Evolutionary conservation across 768 basidiomycete species (phyloP).

Genomic region (Russula sp.): DNA sequence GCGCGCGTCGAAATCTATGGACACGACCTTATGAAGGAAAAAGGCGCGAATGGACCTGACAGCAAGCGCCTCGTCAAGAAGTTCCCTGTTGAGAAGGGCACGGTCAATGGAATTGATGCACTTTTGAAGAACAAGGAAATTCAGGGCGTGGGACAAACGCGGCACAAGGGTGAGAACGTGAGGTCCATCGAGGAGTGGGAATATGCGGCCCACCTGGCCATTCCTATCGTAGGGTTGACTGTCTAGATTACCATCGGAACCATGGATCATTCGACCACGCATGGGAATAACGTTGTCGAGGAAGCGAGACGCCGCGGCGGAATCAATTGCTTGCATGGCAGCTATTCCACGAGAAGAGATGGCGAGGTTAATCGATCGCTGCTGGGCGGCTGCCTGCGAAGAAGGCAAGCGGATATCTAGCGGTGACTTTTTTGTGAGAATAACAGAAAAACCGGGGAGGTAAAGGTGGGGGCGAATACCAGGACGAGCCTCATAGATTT

Average conservation of each 20-base stretch:
- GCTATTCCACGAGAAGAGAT: slow-evolving; percentile 91
- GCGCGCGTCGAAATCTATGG: slow-evolving; percentile 67
- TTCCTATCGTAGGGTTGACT: slow-evolving; percentile 86
- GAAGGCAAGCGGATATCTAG: slow-evolving; percentile 69
- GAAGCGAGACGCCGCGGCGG: slow-evolving; percentile 58
- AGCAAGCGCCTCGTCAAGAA: slow-evolving; percentile 70
- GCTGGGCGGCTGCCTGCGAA: slow-evolving; percentile 55
- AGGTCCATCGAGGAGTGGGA: slow-evolving; percentile 7
- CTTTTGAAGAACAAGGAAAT: slow-evolving; percentile 36
- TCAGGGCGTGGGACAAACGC: slow-evolving; percentile 25
- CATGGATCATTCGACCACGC: slow-evolving; percentile 94
- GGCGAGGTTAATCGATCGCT: slow-evolving; percentile 93
- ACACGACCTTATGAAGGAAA: slow-evolving; percentile 76
- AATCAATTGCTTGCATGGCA: slow-evolving; percentile 77
- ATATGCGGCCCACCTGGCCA: slow-evolving; percentile 59
- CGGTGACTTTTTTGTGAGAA: not conserved
- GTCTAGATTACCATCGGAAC: slow-evolving; percentile 56
- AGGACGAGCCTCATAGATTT: slow-evolving; percentile 70
- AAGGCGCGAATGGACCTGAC: slow-evolving; percentile 55
- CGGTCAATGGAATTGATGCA: slow-evolving; percentile 94
- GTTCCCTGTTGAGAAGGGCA: slow-evolving; percentile 73
- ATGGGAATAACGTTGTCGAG: slow-evolving; percentile 82
- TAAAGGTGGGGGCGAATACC: slow-evolving; percentile 37
- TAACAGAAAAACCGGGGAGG: not conserved
- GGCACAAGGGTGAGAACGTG: slow-evolving; percentile 22